phyloP scores from a whole-genome alignment of 352 stramenopile genomes.

The Pythium utonaiense region DNA sequence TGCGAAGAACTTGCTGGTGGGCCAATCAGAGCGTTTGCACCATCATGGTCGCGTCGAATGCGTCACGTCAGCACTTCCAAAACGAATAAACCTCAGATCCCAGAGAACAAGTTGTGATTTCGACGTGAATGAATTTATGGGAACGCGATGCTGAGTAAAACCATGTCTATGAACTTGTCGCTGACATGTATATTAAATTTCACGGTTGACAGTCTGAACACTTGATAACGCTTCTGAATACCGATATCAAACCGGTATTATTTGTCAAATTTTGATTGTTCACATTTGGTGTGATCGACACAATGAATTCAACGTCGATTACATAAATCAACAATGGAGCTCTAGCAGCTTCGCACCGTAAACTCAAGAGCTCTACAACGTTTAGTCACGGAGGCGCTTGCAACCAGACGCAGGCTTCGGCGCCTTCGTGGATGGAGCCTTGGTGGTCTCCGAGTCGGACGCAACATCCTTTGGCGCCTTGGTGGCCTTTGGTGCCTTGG shows the following conservation, averaged over 20 bases:
- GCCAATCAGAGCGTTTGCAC: constrained; percentile 12
- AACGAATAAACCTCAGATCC: constrained; percentile 5
- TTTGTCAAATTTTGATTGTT: neutral
- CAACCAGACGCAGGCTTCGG: neutral
- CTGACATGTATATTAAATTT: neutral
- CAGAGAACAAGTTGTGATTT: constrained; percentile 10
- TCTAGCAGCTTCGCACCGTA: too few relatives aligned
- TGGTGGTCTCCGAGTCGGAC: neutral
- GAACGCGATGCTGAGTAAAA: too few relatives aligned
- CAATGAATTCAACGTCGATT: neutral
- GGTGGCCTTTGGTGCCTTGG: neutral
- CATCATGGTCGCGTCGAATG: constrained; percentile 8
- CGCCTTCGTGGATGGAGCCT: neutral
- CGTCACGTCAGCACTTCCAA: constrained; percentile 8
- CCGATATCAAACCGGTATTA: neutral
- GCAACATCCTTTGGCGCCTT: neutral
- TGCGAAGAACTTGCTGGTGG: constrained; percentile 10
- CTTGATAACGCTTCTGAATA: neutral
- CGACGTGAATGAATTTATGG: neutral
- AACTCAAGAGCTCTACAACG: neutral
- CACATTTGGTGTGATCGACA: too few relatives aligned
- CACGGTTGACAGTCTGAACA: neutral
- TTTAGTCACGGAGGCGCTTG: neutral
- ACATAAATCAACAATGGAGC: neutral
- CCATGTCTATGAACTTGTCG: too few relatives aligned